Conservation (phyloP, 2,329 filamentous ascomycete genomes). For the Phyllosticta capitalensis region DNA sequence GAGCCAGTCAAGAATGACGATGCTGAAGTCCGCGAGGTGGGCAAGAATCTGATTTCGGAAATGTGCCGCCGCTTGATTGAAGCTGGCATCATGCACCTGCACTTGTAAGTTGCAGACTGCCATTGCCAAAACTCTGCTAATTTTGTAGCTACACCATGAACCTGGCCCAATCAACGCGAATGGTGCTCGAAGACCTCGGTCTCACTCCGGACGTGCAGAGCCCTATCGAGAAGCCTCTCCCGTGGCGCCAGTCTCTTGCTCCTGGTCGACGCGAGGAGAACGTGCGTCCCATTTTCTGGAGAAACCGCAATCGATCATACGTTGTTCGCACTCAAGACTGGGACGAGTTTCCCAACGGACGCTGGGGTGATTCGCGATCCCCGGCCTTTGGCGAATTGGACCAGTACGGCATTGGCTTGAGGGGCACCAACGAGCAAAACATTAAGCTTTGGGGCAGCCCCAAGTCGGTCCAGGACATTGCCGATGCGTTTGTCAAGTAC, state of each 20-base stretch:
- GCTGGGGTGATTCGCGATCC: constrained; percentile 95
- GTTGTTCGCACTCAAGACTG: constrained; percentile 92
- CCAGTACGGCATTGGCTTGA: constrained; percentile 85
- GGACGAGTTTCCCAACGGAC: constrained; percentile 98
- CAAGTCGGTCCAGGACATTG: constrained; percentile 66
- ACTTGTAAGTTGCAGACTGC: constrained; percentile 52
- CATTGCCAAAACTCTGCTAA: background rate
- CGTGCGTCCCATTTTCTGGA: constrained; percentile 97
- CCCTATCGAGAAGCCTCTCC: constrained; percentile 79
- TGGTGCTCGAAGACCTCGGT: constrained; percentile 84
- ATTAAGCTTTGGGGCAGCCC: constrained; percentile 91
- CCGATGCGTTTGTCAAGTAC: constrained; percentile 75
- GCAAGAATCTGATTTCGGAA: constrained; percentile 75
- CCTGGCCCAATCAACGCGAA: constrained; percentile 81
- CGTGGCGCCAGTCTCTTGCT: constrained; percentile 91
- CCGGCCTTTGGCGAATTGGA: constrained; percentile 94
- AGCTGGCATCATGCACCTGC: constrained; percentile 75
- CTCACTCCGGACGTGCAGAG: constrained; percentile 69
- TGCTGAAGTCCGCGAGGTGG: constrained; percentile 79
- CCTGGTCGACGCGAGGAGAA: constrained; percentile 85
- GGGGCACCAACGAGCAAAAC: constrained; percentile 92
- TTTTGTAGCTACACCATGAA: constrained; percentile 83
- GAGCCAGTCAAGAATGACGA: constrained; percentile 97
- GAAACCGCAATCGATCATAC: constrained; percentile 92
- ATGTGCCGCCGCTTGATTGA: constrained; percentile 82